phyloP scores from a whole-genome alignment of 2,329 filamentous ascomycete species.

The Penicillium sp. region DNA sequence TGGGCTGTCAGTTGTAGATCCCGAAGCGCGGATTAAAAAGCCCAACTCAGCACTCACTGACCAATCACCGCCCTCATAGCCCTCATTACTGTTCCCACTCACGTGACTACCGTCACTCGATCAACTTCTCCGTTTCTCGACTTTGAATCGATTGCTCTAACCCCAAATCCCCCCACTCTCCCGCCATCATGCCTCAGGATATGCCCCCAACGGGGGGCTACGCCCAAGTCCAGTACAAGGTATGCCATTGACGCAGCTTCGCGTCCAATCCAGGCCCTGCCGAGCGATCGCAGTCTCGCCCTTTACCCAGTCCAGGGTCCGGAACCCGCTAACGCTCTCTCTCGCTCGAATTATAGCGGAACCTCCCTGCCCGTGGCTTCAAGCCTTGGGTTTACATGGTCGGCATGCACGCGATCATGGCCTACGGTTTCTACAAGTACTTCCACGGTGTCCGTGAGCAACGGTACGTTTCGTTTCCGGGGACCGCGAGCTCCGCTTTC shows the following conservation, averaged over 20 bases:
- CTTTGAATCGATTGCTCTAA: conserved; percentile 8
- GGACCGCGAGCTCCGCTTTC: conserved; percentile 3
- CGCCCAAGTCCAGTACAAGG: conserved; percentile 95
- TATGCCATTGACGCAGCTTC: conserved; percentile 44
- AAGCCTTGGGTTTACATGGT: conserved; percentile 76
- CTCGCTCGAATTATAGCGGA: conserved; percentile 60
- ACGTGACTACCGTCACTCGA: conserved; percentile 29
- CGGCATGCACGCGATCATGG: conserved; percentile 75
- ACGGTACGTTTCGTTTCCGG: conserved; percentile 63
- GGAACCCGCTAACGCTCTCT: neutral
- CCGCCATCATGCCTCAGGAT: conserved; percentile 83
- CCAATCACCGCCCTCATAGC: conserved; percentile 31
- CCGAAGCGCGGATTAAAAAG: conserved; percentile 14
- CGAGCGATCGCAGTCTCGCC: conserved; percentile 1
- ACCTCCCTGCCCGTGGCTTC: conserved; percentile 89
- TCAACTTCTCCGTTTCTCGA: conserved; percentile 31
- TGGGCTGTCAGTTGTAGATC: conserved; percentile 19
- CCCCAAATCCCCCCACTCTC: conserved; percentile 20
- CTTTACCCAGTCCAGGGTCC: neutral
- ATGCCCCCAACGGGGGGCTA: conserved; percentile 96
- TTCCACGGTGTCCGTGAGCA: conserved; percentile 83
- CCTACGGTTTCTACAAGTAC: conserved; percentile 86
- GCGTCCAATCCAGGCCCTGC: neutral
- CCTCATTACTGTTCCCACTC: conserved; percentile 31
- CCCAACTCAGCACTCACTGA: conserved; percentile 6